A percentile compares a stretch with the other conserved stretches of the same genome.
These are phyloP conservation scores for Calonectria pseudoturangicola DNA, from an alignment of 2,329 filamentous ascomycete genomes.

Conservation along the genomic window DNA sequence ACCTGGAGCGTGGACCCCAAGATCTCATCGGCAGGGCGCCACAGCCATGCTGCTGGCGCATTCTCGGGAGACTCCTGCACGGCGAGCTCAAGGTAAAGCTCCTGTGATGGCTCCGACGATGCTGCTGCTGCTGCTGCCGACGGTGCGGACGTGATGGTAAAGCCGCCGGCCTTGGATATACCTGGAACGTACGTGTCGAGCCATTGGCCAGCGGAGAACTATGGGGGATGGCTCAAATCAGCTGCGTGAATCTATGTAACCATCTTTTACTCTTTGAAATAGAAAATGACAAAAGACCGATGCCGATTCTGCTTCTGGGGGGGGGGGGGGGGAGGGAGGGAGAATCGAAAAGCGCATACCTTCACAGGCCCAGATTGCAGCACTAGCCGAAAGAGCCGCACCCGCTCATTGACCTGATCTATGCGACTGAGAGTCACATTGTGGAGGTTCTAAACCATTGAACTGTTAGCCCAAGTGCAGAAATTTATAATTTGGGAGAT, in stretches of 20 bases:
- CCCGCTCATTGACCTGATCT: conserved; percentile 77
- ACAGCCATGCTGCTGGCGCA: conserved; percentile 85
- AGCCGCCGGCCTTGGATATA: conserved; percentile 84
- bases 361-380: conserved; percentile 70
- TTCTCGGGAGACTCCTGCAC: conserved; percentile 83
- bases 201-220: conserved; percentile 92
- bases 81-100: conserved; percentile 83
- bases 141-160: conserved; percentile 89
- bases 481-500: too few species aligned
- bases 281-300: background rate
- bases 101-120: background rate
- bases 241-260: background rate
- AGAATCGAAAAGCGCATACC: conserved; percentile 60
- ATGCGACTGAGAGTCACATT: conserved; percentile 77
- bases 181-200: conserved; percentile 86
- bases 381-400: conserved; percentile 81
- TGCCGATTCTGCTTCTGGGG: background rate
- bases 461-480: background rate
- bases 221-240: conserved; percentile 30
- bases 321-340: background rate
- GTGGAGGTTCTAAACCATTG: conserved; percentile 69
- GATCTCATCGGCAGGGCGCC: conserved; percentile 74
- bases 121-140: conserved; percentile 68
- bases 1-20: conserved; percentile 76
- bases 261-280: background rate